Evolutionary conservation across 805 yeast species (phyloP).

Genomic region (Metahyphopichia silvanorum): DNA sequence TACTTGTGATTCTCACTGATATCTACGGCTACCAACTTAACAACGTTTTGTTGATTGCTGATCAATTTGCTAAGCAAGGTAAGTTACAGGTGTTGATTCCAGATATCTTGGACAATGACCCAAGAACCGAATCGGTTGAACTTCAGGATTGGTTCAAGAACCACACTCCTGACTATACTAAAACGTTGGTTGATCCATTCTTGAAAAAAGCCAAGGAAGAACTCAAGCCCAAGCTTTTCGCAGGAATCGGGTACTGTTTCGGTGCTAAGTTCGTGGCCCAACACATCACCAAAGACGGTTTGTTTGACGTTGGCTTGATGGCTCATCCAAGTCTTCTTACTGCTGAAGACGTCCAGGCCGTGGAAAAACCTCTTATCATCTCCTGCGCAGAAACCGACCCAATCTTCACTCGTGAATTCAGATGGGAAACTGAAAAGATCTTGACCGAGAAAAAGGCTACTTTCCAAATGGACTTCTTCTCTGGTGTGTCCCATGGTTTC

Average conservation of each 20-base stretch:
- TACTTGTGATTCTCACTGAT: constrained; percentile 67
- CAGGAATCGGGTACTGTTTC: constrained; percentile 75
- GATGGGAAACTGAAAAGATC: constrained; percentile 58
- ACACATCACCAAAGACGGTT: constrained; percentile 39
- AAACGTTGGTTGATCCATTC: constrained; percentile 48
- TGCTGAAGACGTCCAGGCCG: constrained; percentile 58
- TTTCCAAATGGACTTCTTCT: constrained; percentile 59
- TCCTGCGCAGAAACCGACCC: constrained; percentile 73
- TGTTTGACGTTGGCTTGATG: constrained; percentile 51
- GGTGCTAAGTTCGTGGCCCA: constrained; percentile 74
- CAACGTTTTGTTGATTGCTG: constrained; percentile 64
- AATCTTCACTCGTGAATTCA: constrained; percentile 60
- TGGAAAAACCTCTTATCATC: constrained; percentile 59
- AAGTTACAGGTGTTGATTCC: constrained; percentile 65
- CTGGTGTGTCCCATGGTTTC: constrained; percentile 73
- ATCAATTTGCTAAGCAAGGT: constrained; percentile 57
- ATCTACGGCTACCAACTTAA: constrained; percentile 58
- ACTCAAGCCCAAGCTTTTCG: constrained; percentile 45
- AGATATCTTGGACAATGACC: constrained; percentile 63
- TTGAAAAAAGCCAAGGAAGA: constrained; percentile 42
- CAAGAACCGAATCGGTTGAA: constrained; percentile 12
- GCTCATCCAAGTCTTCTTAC: constrained; percentile 83
- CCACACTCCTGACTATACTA: constrained; percentile 50
- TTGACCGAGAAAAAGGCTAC: constrained; percentile 44
- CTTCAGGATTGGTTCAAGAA: constrained; percentile 47